Evolutionary conservation across 2,329 filamentous ascomycete genomes (phyloP).

Genomic region (Bipolaris victoriae): DNA sequence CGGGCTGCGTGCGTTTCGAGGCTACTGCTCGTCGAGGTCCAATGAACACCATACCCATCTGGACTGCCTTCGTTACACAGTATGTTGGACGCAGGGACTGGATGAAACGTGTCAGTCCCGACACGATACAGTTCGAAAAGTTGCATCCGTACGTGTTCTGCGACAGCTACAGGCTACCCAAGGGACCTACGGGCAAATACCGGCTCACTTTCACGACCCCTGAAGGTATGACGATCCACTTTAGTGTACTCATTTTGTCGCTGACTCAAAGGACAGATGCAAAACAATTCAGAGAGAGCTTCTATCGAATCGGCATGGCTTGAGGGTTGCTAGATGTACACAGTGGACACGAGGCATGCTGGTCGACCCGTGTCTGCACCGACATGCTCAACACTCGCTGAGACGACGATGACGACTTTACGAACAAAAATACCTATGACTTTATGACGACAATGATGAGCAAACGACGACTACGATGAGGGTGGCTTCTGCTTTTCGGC

Average conservation of each 20-base stretch:
- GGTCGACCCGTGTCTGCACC: not conserved
- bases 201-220: constrained; percentile 42
- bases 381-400: not conserved
- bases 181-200: constrained; percentile 39
- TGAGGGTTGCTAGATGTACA: not conserved
- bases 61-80: constrained; percentile 58
- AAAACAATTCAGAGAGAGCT: constrained; percentile 39
- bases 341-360: not conserved
- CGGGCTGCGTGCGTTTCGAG: constrained; percentile 62
- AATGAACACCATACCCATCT: constrained; percentile 62
- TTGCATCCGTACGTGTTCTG: constrained; percentile 62
- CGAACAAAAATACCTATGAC: constrained; percentile 29
- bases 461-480: constrained; percentile 30
- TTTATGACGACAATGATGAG: constrained; percentile 15
- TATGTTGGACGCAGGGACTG: constrained; percentile 56
- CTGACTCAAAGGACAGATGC: constrained; percentile 29
- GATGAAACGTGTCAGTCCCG: constrained; percentile 53
- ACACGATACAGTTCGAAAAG: constrained; percentile 57
- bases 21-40: constrained; percentile 61
- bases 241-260: not conserved
- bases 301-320: constrained; percentile 37
- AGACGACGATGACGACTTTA: constrained; percentile 13
- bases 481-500: constrained; percentile 37
- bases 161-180: constrained; percentile 53
- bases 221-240: constrained; percentile 32